A percentile compares a stretch with the other conserved stretches of the same genome.
phyloP scores from a whole-genome alignment of 1,139 yeast genomes.

The Ogataea hybrid region DNA sequence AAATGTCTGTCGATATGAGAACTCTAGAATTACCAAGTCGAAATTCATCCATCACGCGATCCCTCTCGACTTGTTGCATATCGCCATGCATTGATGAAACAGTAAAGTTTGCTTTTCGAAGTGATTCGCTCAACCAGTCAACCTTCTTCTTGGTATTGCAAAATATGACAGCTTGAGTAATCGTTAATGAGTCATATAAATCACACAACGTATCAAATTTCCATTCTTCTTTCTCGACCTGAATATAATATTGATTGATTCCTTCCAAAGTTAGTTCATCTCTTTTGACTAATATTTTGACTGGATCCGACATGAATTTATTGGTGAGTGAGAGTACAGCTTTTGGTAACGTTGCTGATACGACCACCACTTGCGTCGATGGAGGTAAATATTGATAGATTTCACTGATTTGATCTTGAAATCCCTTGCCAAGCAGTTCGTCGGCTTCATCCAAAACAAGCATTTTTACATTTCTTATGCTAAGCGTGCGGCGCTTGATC shows the following conservation, averaged over 20 bases:
- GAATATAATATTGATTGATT: conserved; percentile 80
- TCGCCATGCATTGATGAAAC: conserved; percentile 97
- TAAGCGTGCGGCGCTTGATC: conserved; percentile 71
- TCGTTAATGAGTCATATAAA: conserved; percentile 87
- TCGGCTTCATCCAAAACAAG: conserved; percentile 93
- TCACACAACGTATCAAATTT: conserved; percentile 94
- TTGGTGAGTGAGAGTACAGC: conserved; percentile 85
- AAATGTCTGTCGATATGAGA: conserved; percentile 89
- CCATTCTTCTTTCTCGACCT: conserved; percentile 92
- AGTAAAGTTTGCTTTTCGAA: conserved; percentile 78
- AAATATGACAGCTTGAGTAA: conserved; percentile 94
- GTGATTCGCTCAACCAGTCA: conserved; percentile 82
- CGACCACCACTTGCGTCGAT: conserved; percentile 86
- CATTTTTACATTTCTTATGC: conserved; percentile 73
- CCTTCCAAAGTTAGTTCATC: conserved; percentile 90
- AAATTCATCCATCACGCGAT: conserved; percentile 83
- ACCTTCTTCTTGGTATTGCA: conserved; percentile 93
- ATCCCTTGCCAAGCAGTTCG: conserved; percentile 85
- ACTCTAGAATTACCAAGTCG: conserved; percentile 78
- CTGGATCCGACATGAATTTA: conserved; percentile 89
- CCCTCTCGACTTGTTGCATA: conserved; percentile 93
- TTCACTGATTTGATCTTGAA: conserved; percentile 89
- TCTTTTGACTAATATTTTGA: conserved; percentile 83
- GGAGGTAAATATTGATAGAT: conserved; percentile 79
- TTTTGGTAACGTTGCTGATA: conserved; percentile 85